phyloP scores from a whole-genome alignment of 495 filamentous ascomycete genomes.

The Neurospora cerealis region DNA sequence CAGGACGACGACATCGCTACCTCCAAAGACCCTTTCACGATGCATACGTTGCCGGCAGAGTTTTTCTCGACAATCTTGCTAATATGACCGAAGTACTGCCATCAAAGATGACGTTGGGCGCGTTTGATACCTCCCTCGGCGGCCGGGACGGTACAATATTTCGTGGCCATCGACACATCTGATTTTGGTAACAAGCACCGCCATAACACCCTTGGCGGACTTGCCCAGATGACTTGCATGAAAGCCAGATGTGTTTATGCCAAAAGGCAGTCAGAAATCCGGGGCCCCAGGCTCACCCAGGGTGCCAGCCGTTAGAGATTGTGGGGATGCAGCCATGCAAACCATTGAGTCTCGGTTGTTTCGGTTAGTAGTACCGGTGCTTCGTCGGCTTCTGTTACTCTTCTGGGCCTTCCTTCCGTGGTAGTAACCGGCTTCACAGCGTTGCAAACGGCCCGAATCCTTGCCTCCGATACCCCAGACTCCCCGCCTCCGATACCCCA shows the following conservation, averaged over 20 bases:
- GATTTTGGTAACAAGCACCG: background rate
- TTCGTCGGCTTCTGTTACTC: background rate
- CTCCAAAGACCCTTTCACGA: background rate
- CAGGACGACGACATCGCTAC: background rate
- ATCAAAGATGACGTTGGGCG: background rate
- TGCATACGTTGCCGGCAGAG: background rate
- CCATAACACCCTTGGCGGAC: background rate
- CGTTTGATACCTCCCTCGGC: background rate
- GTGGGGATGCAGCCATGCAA: background rate
- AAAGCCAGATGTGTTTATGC: background rate
- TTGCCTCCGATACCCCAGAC: background rate
- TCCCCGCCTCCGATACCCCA: background rate
- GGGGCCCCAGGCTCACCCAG: background rate
- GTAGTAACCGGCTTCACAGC: background rate
- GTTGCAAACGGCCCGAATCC: background rate
- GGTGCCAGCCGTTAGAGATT: background rate
- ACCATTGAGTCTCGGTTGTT: background rate
- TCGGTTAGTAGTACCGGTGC: conserved; percentile 6
- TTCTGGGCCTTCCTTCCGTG: background rate
- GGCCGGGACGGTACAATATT: background rate
- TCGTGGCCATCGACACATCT: background rate
- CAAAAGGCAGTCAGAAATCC: background rate
- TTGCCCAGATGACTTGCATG: background rate
- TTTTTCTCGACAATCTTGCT: background rate
- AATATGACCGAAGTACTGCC: background rate